Base-by-base conservation (phyloP, 495 filamentous ascomycete species). In the Penicillium bialowiezense region DNA sequence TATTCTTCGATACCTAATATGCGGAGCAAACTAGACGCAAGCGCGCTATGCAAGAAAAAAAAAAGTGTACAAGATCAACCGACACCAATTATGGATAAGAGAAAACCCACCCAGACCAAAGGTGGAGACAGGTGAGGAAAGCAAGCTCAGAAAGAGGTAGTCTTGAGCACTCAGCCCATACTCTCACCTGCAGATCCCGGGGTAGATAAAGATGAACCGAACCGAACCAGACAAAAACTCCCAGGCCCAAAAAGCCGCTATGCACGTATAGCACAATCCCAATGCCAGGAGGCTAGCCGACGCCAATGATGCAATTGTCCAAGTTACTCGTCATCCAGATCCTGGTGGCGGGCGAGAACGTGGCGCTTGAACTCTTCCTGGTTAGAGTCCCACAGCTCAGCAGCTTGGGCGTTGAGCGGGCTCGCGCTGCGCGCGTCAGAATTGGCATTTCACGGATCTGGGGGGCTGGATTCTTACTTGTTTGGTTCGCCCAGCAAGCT, bases 401-500 rank as follows among this genome's bases (percentile, higher is more conserved):
- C 93, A 18, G 93, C 93, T 69, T 97, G 90, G 52, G 90, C 93
- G 62, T 99, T 99, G 48, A 99, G 74, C 1, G 93, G 93, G 55
- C 89, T 95, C 51, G 93, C 83, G 65, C 93, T 98, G 55, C 31
- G 3, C 17, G 4, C 28, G 4, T 21, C 6, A 40, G 42, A 15
- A 50, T 62, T 46, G 12, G 17, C 5, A 39, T 9, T 9, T 14
- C 13, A 7, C 6, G 5, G 18, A 20, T n/a, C n/a, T 17, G 23
- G 21, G 41, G 55, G 23, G 5, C n/a, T 5, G 17, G 1, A 18
- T 17, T 9, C 84, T 62, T 77, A 98, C 95, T 97, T 97, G 72
- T 99, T 99, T 4, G 93, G 93, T 66, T 97, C 93, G 15, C 92
- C 93, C 2, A 99, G 81, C 56, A 99, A 73, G 69, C 90, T 96